These are phyloP conservation scores for Maudiozyma barnettii DNA, from an alignment of 805 yeast species.

Conservation along the genomic window DNA sequence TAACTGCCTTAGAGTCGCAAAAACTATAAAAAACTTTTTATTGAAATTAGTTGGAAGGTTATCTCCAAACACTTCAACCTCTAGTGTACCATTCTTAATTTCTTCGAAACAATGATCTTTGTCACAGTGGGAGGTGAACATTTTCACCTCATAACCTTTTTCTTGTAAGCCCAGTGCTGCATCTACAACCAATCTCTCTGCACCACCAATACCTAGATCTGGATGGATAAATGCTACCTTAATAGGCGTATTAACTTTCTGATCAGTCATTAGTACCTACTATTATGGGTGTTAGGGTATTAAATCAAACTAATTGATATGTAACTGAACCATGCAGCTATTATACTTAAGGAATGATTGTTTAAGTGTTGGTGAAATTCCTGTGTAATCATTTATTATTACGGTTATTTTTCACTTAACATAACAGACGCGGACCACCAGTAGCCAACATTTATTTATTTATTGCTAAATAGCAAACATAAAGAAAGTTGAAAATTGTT, in stretches of 20 bases:
- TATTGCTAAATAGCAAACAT: too few species aligned
- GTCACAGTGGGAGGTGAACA: conserved; percentile 90
- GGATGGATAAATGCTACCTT: conserved; percentile 87
- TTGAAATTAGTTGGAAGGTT: conserved; percentile 60
- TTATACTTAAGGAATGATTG: too few species aligned
- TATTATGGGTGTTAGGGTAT: neutral
- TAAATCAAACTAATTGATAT: neutral
- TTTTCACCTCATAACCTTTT: conserved; percentile 49
- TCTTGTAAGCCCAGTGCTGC: conserved; percentile 82
- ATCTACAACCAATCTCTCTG: conserved; percentile 93
- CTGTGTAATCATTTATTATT: too few species aligned
- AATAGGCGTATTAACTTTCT: neutral
- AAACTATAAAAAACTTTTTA: conserved; percentile 67
- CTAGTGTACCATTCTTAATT: conserved; percentile 46
- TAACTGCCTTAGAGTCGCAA: conserved; percentile 76
- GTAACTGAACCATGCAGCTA: too few species aligned
- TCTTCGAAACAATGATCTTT: conserved; percentile 84
- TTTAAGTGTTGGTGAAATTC: too few species aligned
- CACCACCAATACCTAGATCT: conserved; percentile 95
- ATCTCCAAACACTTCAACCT: conserved; percentile 74
- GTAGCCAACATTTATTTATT: too few species aligned
- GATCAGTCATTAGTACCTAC: neutral
- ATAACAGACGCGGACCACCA: too few species aligned
- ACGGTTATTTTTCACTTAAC: too few species aligned
- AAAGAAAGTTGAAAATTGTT: too few species aligned